Evolutionary conservation across 768 basidiomycete genomes (phyloP).

Genomic region (Piloderma croceum): DNA sequence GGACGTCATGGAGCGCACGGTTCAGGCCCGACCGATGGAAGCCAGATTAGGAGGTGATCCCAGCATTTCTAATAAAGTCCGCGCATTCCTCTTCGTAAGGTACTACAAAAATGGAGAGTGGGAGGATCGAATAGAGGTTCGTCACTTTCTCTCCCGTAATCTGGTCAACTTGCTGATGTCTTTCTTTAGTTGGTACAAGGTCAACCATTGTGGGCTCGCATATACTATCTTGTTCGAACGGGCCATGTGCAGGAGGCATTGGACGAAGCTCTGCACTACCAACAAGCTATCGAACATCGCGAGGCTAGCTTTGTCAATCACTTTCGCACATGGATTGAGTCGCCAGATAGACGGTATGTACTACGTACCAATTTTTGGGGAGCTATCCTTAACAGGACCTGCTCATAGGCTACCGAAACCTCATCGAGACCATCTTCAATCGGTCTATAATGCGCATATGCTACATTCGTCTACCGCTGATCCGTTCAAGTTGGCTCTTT

Average conservation of each 20-base stretch:
- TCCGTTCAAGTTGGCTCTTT: constrained; percentile 93
- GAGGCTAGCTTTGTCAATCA: constrained; percentile 81
- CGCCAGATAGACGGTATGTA: constrained; percentile 67
- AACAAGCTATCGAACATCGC: constrained; percentile 65
- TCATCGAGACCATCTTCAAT: constrained; percentile 75
- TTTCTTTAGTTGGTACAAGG: constrained; percentile 69
- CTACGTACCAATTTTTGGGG: neutral
- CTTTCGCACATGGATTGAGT: constrained; percentile 80
- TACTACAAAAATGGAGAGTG: constrained; percentile 79
- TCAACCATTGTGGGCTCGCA: constrained; percentile 86
- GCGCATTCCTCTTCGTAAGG: constrained; percentile 78
- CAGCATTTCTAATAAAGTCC: constrained; percentile 80
- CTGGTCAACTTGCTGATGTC: neutral
- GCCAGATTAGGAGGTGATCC: constrained; percentile 90
- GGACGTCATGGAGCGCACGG: constrained; percentile 74
- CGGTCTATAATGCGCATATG: constrained; percentile 83
- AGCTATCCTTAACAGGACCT: constrained; percentile 3
- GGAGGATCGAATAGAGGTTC: constrained; percentile 83
- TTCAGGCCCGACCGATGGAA: constrained; percentile 77
- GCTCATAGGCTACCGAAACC: constrained; percentile 56
- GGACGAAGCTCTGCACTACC: constrained; percentile 63
- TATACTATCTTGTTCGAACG: constrained; percentile 88
- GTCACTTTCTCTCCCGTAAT: constrained; percentile 13
- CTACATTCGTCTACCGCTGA: constrained; percentile 82
- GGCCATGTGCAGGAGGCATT: constrained; percentile 81